Evolutionary conservation across 257 asterid genomes (phyloP), one percentile per base, ranked within the genome.

Genomic region (Galeopsis tetrahit): DNA sequence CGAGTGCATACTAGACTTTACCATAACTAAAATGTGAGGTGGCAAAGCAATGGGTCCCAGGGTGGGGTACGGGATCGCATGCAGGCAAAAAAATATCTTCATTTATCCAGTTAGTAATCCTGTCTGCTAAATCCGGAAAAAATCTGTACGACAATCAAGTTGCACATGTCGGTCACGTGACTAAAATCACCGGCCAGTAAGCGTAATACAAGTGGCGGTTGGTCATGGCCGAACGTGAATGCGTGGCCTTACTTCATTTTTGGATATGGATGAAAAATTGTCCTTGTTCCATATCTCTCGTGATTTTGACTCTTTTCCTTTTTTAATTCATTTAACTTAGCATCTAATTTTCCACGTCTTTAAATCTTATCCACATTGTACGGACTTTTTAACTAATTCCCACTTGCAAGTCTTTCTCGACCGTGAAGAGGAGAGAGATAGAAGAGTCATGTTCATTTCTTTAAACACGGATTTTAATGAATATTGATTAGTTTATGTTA

Each of bases 231-330:
- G 82, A 34, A 33, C 56, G 82, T 69, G 80, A 70, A 61, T 61
- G 63, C 81, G 76, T 78, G 78, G 73, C 75, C 15, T 17, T 42
- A 0, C 28, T 21, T 44, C 63, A 70, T 17, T 64, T 74, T 56
- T 55, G 85, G 87, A 86, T 84, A 74, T 76, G 86, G 81, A 75
- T 78, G 63, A 62, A 40, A 40, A 46, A 48, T 62, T 78, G 68
- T 66, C 73, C 73, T 68, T 11, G 63, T 49, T 32, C 66, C 39
- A 53, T 79, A 77, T 74, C 79, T 63, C 86, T 56, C 82, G 80
- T 81, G 86, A 70, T 60, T 78, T 81, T 78, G 67, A 69, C 76
- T 65, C 43, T 31, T 43, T 65, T 36, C 53, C n/a, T 55, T 2
- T 21, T 21, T 21, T 21, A 21, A 21, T 21, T 21, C 28, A 21